Evolutionary conservation across 495 filamentous ascomycete genomes (phyloP).

Genomic region (Bacidia gigantensis): DNA sequence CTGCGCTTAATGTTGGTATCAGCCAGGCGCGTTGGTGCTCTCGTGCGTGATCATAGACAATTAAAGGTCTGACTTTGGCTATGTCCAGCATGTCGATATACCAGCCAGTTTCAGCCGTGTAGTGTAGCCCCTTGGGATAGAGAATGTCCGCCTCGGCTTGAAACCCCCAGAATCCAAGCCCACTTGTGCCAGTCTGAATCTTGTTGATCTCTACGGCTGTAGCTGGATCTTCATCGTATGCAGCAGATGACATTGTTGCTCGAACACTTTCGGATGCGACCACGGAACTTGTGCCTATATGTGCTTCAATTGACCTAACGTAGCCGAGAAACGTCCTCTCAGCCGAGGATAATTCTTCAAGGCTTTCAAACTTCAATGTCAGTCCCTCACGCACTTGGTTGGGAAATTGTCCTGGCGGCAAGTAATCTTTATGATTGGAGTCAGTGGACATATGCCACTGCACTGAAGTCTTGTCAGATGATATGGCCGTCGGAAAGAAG

Average conservation of each 20-base stretch:
- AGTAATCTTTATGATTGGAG: too few species aligned
- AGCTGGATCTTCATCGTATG: background rate
- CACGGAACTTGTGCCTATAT: background rate
- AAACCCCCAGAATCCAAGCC: background rate
- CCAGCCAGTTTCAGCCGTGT: background rate
- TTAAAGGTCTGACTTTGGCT: background rate
- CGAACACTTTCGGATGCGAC: too few species aligned
- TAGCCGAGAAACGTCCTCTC: background rate
- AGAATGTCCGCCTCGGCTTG: background rate
- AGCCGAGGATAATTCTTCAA: background rate
- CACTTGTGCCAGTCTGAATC: background rate
- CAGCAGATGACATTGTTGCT: background rate
- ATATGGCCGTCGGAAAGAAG: background rate
- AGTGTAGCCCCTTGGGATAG: background rate
- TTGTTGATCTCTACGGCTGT: too few species aligned
- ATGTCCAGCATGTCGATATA: background rate
- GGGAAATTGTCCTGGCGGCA: too few species aligned
- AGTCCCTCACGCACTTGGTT: too few species aligned
- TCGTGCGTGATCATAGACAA: background rate
- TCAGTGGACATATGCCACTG: background rate
- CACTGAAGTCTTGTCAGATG: background rate
- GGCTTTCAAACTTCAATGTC: too few species aligned
- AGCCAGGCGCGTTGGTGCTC: background rate
- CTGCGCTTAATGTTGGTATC: background rate
- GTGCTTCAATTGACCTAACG: background rate